Conservation (phyloP, 306 rosid genomes). For the Psophocarpus tetragonolobus region DNA sequence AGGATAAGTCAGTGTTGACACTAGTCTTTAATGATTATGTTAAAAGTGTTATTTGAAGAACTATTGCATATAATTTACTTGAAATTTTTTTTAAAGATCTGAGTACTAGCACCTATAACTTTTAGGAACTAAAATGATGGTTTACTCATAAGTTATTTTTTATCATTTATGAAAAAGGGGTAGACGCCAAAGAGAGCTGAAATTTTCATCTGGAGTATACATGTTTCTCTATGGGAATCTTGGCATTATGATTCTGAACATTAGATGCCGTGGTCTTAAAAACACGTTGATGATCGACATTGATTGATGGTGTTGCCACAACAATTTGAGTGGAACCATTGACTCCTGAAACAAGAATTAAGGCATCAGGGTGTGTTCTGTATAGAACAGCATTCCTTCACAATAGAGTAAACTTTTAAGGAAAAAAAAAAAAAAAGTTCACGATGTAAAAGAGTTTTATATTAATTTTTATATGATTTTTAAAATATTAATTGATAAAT, state of each 20-base stretch:
- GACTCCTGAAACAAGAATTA: slow-evolving; percentile 34
- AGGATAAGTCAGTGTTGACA: no score
- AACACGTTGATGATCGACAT: slow-evolving; percentile 33
- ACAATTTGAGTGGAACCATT: slow-evolving; percentile 31
- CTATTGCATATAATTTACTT: no score
- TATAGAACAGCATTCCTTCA: background rate
- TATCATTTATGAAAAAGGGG: background rate
- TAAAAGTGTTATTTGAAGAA: no score
- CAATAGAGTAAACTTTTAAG: background rate
- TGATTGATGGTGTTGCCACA: slow-evolving; percentile 29
- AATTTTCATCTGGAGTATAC: slow-evolving; percentile 37
- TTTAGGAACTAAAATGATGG: no score
- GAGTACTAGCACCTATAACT: no score
- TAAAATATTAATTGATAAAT: no score
- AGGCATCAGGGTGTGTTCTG: background rate
- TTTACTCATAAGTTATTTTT: background rate
- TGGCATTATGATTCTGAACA: slow-evolving; percentile 38
- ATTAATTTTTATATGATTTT: no score
- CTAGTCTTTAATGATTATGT: no score
- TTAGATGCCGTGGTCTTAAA: slow-evolving; percentile 35
- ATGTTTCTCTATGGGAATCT: slow-evolving; percentile 33
- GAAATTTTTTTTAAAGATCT: no score
- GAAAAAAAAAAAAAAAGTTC: no score
- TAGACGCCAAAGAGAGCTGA: background rate
- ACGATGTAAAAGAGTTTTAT: no score